Evolutionary conservation across 257 asterid species (phyloP).

Genomic region (Lavandula angustifolia): DNA sequence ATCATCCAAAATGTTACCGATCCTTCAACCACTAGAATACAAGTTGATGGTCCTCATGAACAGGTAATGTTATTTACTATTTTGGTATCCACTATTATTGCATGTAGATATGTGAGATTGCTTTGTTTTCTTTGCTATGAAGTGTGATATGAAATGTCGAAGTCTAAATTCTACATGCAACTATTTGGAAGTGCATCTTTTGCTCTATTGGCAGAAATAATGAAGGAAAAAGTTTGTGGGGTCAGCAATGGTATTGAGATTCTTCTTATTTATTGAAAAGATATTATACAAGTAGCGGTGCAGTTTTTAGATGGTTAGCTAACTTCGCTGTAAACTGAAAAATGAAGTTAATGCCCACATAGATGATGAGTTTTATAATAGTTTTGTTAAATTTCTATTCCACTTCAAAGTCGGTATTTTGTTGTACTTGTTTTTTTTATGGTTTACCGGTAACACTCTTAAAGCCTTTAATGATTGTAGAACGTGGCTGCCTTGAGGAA

Average conservation of each 20-base stretch:
- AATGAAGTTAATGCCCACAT: background rate
- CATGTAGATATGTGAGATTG: background rate
- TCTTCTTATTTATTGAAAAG: no score
- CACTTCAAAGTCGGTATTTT: background rate
- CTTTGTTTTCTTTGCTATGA: background rate
- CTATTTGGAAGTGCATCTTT: background rate
- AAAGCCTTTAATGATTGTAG: slow-evolving; percentile 35
- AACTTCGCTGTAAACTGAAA: background rate
- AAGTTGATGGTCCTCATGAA: slow-evolving; percentile 36
- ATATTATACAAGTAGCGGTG: background rate
- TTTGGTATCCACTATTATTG: background rate
- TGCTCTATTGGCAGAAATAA: background rate
- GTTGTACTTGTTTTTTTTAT: slow-evolving; percentile 11
- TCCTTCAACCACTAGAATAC: slow-evolving; percentile 35
- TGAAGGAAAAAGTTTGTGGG: background rate
- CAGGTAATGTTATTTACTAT: slow-evolving; percentile 42
- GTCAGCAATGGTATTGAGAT: background rate
- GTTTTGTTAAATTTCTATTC: background rate
- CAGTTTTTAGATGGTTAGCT: background rate
- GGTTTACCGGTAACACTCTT: slow-evolving; percentile 16
- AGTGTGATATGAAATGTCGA: background rate
- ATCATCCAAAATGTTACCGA: slow-evolving; percentile 37
- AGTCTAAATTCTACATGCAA: background rate
- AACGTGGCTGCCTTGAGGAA: slow-evolving; percentile 41
- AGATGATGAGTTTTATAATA: background rate